These are phyloP conservation scores for Hypoxylon sp. DNA, from an alignment of 2,329 filamentous ascomycete genomes.

Conservation along the genomic window DNA sequence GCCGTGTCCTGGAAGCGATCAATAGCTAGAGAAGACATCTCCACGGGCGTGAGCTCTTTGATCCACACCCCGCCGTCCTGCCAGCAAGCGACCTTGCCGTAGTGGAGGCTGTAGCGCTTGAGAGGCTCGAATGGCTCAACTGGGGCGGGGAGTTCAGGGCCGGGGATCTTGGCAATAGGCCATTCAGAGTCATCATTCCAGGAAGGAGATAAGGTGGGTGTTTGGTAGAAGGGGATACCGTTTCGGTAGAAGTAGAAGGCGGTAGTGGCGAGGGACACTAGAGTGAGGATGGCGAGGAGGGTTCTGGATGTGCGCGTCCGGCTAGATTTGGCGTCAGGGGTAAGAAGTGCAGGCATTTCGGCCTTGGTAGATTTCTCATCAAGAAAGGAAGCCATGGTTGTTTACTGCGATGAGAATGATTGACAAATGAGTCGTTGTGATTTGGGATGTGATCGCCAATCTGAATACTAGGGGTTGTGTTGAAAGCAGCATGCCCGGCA, in stretches of 20 bases:
- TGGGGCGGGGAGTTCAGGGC: slow-evolving; percentile 22
- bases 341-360: slow-evolving; percentile 39
- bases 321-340: slow-evolving; percentile 37
- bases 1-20: slow-evolving; percentile 40
- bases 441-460: slow-evolving; percentile 19
- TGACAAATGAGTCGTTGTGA: slow-evolving; percentile 37
- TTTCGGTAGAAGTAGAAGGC: slow-evolving; percentile 37
- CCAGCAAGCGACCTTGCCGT: slow-evolving; percentile 42
- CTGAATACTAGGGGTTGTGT: slow-evolving; percentile 27
- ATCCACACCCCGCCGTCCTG: slow-evolving; percentile 42
- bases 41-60: slow-evolving; percentile 40
- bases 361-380: slow-evolving; percentile 38
- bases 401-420: slow-evolving; percentile 34
- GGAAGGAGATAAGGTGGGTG: slow-evolving; percentile 31
- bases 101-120: slow-evolving; percentile 42
- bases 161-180: slow-evolving; percentile 21
- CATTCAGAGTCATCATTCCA: slow-evolving; percentile 36
- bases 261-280: slow-evolving; percentile 34
- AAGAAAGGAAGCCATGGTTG: slow-evolving; percentile 33
- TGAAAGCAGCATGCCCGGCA: too few species aligned
- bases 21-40: slow-evolving; percentile 39
- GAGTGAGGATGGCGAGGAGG: slow-evolving; percentile 38
- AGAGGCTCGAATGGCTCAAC: slow-evolving; percentile 40
- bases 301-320: slow-evolving; percentile 36
- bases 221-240: slow-evolving; percentile 30